These are phyloP conservation scores for Simplicillium aogashimaense DNA, from an alignment of 2,329 filamentous ascomycete species.

Conservation along the genomic window DNA sequence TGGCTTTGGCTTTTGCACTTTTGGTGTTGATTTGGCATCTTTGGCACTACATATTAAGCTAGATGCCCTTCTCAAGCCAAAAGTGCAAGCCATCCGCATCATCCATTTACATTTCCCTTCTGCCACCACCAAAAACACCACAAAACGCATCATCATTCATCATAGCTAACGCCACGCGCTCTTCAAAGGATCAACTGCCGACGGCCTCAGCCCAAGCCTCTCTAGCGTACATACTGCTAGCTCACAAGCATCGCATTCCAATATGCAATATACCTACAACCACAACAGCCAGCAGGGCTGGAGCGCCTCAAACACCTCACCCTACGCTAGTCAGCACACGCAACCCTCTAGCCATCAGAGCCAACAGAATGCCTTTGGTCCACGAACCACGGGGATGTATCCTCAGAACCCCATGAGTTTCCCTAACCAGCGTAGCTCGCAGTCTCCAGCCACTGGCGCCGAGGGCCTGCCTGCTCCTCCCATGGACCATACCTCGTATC, in stretches of 20 bases:
- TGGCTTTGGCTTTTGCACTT: too few species aligned
- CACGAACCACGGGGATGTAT: constrained; percentile 28
- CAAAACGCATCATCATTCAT: background rate
- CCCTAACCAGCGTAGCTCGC: constrained; percentile 21
- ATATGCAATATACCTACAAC: constrained; percentile 46
- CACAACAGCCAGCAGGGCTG: constrained; percentile 9
- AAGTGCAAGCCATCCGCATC: too few species aligned
- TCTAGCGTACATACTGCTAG: constrained; percentile 52
- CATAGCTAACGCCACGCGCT: constrained; percentile 6
- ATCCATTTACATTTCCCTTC: too few species aligned
- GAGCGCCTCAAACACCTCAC: constrained; percentile 22
- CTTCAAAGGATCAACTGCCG: constrained; percentile 39
- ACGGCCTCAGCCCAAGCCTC: constrained; percentile 52
- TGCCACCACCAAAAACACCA: too few species aligned
- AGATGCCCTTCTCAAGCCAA: too few species aligned
- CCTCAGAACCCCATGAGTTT: constrained; percentile 33
- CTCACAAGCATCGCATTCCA: constrained; percentile 45
- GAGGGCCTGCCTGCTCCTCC: constrained; percentile 57
- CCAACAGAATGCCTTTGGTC: constrained; percentile 15
- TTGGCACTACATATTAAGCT: too few species aligned
- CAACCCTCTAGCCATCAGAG: constrained; percentile 7
- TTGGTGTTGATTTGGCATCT: too few species aligned
- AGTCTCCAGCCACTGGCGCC: constrained; percentile 40
- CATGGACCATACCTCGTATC: constrained; percentile 57
- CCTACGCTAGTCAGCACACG: constrained; percentile 31